phyloP scores from a whole-genome alignment of 139 green algal genomes.

The Limnomonas spitsbergensis region DNA sequence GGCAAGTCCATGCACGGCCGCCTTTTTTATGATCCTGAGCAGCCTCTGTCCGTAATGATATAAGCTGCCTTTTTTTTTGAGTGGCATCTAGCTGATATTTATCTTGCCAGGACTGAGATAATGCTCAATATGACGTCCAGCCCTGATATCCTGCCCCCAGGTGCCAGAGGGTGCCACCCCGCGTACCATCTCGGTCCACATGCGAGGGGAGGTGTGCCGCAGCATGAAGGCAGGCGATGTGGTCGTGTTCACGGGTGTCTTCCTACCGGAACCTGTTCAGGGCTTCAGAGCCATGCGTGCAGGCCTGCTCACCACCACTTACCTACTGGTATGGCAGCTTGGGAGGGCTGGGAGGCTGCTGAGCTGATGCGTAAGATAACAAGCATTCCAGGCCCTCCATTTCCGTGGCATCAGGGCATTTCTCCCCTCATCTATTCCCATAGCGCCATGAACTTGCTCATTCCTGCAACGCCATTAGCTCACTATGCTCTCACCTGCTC shows the following conservation, averaged over 20 bases:
- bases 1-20: background rate
- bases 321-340: slow-evolving; percentile 77
- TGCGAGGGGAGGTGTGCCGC: slow-evolving; percentile 84
- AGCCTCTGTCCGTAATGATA: too few relatives aligned
- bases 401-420: too few relatives aligned
- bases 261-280: slow-evolving; percentile 85
- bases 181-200: slow-evolving; percentile 82
- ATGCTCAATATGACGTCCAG: too few relatives aligned
- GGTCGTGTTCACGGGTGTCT: slow-evolving; percentile 84
- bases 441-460: too few relatives aligned
- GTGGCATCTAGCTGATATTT: too few relatives aligned
- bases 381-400: too few relatives aligned
- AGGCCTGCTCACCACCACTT: slow-evolving; percentile 84
- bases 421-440: too few relatives aligned
- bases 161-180: slow-evolving; percentile 92
- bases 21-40: too few relatives aligned
- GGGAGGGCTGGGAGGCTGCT: too few relatives aligned
- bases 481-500: background rate
- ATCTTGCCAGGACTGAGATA: too few relatives aligned
- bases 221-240: slow-evolving; percentile 58
- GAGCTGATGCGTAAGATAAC: background rate
- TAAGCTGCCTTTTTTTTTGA: too few relatives aligned
- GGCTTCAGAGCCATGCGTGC: slow-evolving; percentile 75
- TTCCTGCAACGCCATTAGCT: too few relatives aligned
- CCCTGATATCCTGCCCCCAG: slow-evolving; percentile 50